Conservation (phyloP, 306 rosid species). For the Rosa multiflora region DNA sequence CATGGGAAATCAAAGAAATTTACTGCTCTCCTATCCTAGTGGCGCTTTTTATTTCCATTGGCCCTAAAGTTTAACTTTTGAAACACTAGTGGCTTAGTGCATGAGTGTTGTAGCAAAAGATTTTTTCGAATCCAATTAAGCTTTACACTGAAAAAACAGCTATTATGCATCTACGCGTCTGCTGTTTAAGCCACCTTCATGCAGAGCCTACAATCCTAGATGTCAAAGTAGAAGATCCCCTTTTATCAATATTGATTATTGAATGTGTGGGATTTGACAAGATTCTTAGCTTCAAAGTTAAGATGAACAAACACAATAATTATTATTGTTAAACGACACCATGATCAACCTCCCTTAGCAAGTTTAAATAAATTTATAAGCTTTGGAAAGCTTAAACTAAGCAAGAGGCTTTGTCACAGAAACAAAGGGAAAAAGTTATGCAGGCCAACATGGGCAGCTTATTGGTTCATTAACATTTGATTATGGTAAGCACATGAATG, state of each 20-base stretch:
- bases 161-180: constrained; percentile 23
- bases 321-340: neutral
- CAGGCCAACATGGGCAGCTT: constrained; percentile 25
- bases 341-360: neutral
- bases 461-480: constrained; percentile 22
- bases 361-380: neutral
- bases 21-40: neutral
- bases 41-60: neutral
- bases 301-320: neutral
- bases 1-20: neutral
- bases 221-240: constrained; percentile 22
- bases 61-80: neutral
- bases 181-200: constrained; percentile 21
- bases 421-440: constrained; percentile 12
- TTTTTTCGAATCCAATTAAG: constrained; percentile 21
- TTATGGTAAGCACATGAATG: constrained; percentile 29
- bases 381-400: neutral
- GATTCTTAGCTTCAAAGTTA: constrained; percentile 40
- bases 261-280: constrained; percentile 30
- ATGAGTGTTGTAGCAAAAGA: neutral
- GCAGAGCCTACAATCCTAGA: constrained; percentile 3
- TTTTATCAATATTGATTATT: constrained; percentile 18
- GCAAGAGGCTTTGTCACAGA: constrained; percentile 4
- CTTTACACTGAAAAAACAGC: constrained; percentile 20
- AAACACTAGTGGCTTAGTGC: constrained; percentile 6